phyloP scores from a whole-genome alignment of 306 rosid species.

The Quercus parvula region DNA sequence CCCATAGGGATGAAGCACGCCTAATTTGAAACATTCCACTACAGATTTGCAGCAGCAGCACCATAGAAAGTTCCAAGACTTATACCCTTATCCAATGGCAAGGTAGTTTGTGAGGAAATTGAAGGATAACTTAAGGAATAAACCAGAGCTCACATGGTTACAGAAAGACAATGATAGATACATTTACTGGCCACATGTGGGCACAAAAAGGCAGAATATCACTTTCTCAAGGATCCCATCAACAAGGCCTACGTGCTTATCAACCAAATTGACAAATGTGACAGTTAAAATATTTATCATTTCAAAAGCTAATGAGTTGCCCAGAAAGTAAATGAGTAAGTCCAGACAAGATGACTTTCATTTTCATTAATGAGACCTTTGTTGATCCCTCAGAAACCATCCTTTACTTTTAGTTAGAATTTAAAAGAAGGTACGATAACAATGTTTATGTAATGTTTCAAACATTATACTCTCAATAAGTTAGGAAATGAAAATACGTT shows the following conservation, averaged over 20 bases:
- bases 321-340: neutral
- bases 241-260: constrained; percentile 1
- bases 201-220: neutral
- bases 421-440: neutral
- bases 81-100: neutral
- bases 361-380: neutral
- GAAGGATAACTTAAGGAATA: neutral
- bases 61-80: neutral
- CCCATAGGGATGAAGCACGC: neutral
- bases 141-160: neutral
- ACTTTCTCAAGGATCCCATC: constrained; percentile 3
- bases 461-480: neutral
- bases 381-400: neutral
- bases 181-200: constrained; percentile 1
- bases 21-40: neutral
- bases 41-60: neutral
- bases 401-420: neutral
- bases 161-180: constrained; percentile 9
- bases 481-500: constrained; percentile 10
- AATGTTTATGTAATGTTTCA: neutral
- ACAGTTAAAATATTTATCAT: neutral
- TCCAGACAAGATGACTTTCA: neutral
- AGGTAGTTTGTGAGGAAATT: neutral
- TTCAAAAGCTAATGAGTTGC: neutral
- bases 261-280: neutral